phyloP scores from a whole-genome alignment of 2,329 filamentous ascomycete genomes.

The Lasiodiplodia citricola region DNA sequence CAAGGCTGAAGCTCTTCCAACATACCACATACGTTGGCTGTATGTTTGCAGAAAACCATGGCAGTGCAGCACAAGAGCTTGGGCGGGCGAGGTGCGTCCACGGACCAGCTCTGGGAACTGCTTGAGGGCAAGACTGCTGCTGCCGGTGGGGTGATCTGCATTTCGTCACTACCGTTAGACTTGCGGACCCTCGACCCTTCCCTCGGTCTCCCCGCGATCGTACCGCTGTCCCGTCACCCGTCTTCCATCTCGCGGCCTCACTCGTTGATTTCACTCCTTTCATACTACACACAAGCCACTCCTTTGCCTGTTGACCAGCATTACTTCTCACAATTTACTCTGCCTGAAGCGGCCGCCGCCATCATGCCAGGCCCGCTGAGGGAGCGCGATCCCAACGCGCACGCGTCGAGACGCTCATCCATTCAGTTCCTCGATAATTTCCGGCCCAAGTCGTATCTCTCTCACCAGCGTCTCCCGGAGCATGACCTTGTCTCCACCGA shows the following conservation, averaged over 20 bases:
- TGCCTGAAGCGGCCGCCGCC: not conserved
- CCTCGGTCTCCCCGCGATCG: constrained; percentile 8
- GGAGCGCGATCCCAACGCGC: constrained; percentile 33
- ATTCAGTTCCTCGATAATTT: constrained; percentile 5
- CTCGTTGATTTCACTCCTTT: constrained; percentile 16
- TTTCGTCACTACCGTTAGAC: constrained; percentile 6
- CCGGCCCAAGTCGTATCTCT: constrained; percentile 10
- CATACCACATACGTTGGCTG: not conserved
- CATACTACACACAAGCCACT: not conserved
- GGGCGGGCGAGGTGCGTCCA: not conserved
- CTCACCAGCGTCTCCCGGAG: constrained; percentile 24
- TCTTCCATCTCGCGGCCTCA: not conserved
- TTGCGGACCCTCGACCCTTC: constrained; percentile 1
- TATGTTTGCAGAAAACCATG: not conserved
- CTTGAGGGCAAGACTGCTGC: constrained; percentile 4
- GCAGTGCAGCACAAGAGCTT: not conserved
- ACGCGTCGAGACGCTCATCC: constrained; percentile 25
- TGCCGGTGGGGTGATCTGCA: not conserved
- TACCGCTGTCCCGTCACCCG: not conserved
- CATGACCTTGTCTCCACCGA: constrained; percentile 29
- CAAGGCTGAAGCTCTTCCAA: not conserved
- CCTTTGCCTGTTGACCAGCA: constrained; percentile 5
- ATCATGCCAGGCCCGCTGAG: constrained; percentile 30
- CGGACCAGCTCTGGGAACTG: not conserved
- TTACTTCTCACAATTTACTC: not conserved